Base-by-base conservation (phyloP, 768 basidiomycete species). In the Collybiopsis luxurians region DNA sequence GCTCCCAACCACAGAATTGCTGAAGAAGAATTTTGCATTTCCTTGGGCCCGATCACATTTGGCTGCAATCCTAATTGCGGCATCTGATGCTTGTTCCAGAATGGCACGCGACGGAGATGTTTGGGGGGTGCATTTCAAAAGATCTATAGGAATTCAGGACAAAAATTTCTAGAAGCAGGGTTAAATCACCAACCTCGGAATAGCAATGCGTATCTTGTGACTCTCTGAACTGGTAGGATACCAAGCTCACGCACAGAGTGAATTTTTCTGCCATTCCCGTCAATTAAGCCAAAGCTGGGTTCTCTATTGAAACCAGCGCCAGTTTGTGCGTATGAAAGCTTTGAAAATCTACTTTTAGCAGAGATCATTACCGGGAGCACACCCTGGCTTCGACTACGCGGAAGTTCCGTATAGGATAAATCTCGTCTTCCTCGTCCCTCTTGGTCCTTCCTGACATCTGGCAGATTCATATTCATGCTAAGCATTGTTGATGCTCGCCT, bases 181-280 rank as follows among this genome's bases (percentile, higher is more conserved):
- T 13, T 34, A 5, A 34, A 34, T 34, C 31, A 71, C 77, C 56
- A 47, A 84, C 85, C 85, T 70, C 73, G 74, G 60, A 81, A 88
- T 40, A 86, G 70, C 40, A 88, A 59, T 3, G 85, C 86, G 64
- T 88, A 88, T 60, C 86, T 75, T 73, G 80, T 82, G n/a, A 86
- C 76, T 28, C 86, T 71, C 66, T 88, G 86, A 10, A 81, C 80
- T 12, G 86, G 86, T 57, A 84, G 69, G 59, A 88, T 87, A 1
- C 84, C 86, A 9, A 88, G 69, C 59, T 88, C 86, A 50, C 84
- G 72, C n/a, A 85, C 75, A 31, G 66, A 57, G 1, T 68, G 70
- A 39, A 59, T 48, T 39, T n/a, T 58, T 7, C 39, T 47, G 19
- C 48, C 56, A n/a, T 36, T 50, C 10, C 24, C 7, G 31, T 45